These are phyloP conservation scores for Hericium coralloides DNA, from an alignment of 768 basidiomycete genomes.

Conservation along the genomic window DNA sequence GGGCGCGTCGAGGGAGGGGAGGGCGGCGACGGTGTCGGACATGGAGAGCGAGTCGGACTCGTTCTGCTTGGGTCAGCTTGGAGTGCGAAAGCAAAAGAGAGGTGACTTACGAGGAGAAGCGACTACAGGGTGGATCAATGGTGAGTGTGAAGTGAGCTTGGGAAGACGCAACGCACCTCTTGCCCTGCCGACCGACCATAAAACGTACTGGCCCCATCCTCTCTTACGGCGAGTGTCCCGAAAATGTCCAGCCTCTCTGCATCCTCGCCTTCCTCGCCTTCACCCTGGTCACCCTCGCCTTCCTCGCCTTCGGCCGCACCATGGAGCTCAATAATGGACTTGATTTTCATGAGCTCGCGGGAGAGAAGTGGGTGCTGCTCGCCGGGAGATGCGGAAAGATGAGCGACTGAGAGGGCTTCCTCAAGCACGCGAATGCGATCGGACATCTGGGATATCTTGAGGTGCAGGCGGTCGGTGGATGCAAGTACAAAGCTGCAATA, in stretches of 20 bases:
- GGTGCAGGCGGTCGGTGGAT: slow-evolving; percentile 60
- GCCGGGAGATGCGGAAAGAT: slow-evolving; percentile 28
- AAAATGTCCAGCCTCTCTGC: slow-evolving; percentile 58
- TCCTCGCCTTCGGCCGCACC: slow-evolving; percentile 40
- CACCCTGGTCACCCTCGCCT: slow-evolving; percentile 8
- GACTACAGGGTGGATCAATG: background rate
- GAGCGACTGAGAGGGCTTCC: slow-evolving; percentile 51
- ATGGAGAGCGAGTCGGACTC: background rate
- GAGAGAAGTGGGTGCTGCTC: slow-evolving; percentile 53
- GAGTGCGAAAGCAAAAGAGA: background rate
- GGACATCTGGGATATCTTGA: slow-evolving; percentile 59
- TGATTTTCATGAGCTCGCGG: slow-evolving; percentile 53
- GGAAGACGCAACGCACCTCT: slow-evolving; percentile 40
- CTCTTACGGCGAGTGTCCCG: slow-evolving; percentile 58
- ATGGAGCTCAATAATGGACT: slow-evolving; percentile 62
- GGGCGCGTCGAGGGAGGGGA: background rate
- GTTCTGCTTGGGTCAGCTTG: background rate
- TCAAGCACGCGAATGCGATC: slow-evolving; percentile 66
- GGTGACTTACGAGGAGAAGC: slow-evolving; percentile 8
- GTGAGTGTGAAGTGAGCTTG: background rate
- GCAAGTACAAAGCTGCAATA: slow-evolving; percentile 54
- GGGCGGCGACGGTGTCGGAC: background rate
- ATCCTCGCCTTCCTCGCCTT: slow-evolving; percentile 22
- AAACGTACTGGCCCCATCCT: slow-evolving; percentile 63
- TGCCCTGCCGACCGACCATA: slow-evolving; percentile 66